Conservation (phyloP, 805 yeast species). For the Saccharomycopsis synnaedendra region DNA sequence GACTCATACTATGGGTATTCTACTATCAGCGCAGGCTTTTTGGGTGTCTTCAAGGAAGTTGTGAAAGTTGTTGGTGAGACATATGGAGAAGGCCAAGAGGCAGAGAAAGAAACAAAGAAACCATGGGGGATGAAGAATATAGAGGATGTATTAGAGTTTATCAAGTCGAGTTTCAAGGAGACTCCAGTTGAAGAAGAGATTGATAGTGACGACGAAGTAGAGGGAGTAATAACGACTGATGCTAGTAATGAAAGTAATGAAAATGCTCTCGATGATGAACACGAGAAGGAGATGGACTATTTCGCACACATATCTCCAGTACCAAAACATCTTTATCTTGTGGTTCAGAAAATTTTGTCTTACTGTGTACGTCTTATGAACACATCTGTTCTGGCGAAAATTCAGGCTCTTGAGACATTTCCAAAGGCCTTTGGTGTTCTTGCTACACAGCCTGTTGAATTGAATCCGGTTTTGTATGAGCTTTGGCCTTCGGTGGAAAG, state of each 20-base stretch:
- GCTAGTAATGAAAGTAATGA: conserved; percentile 25
- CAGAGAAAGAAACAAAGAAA: conserved; percentile 18
- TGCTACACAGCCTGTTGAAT: conserved; percentile 33
- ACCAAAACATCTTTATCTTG: conserved; percentile 45
- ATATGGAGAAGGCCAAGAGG: conserved; percentile 22
- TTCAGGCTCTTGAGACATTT: conserved; percentile 29
- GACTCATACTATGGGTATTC: conserved; percentile 82
- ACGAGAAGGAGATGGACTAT: conserved; percentile 19
- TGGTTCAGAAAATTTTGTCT: conserved; percentile 47
- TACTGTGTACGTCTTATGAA: conserved; percentile 64
- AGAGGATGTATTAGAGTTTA: conserved; percentile 33
- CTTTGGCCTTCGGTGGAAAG: conserved; percentile 36
- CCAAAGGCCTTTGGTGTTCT: conserved; percentile 36
- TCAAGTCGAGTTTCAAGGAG: conserved; percentile 23
- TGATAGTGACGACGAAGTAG: conserved; percentile 25
- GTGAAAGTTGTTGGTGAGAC: conserved; percentile 33
- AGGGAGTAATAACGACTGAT: conserved; percentile 19
- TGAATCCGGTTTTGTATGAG: conserved; percentile 40
- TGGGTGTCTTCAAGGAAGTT: conserved; percentile 55
- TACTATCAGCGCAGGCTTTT: conserved; percentile 59
- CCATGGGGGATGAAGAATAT: conserved; percentile 44
- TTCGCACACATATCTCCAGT: conserved; percentile 60
- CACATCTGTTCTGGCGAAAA: conserved; percentile 42
- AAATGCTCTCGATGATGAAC: conserved; percentile 19
- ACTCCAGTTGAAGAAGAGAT: conserved; percentile 27